phyloP scores from a whole-genome alignment of 768 basidiomycete genomes.

The Amanita polypyramis region DNA sequence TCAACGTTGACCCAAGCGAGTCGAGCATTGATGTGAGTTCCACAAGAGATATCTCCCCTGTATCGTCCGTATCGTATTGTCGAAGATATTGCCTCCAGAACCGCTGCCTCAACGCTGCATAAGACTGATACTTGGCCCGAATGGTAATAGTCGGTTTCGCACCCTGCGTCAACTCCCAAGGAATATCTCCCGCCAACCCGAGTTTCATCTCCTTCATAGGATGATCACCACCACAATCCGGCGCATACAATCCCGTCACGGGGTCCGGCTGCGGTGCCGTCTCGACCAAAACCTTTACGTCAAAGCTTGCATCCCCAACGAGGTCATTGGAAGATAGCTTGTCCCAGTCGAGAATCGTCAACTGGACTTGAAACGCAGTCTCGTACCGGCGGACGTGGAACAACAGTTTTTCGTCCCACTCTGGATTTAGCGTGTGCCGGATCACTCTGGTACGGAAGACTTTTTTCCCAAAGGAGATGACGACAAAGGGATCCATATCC shows the following conservation, averaged over 20 bases:
- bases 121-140: conserved; percentile 93
- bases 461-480: conserved; percentile 94
- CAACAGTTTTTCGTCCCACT: conserved; percentile 91
- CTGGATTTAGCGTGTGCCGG: conserved; percentile 72
- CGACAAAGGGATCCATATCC: conserved; percentile 98
- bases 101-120: conserved; percentile 78
- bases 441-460: conserved; percentile 90
- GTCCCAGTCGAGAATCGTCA: conserved; percentile 93
- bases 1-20: conserved; percentile 90
- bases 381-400: conserved; percentile 93
- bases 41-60: conserved; percentile 58
- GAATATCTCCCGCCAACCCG: conserved; percentile 48
- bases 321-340: conserved; percentile 84
- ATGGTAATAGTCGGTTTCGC: conserved; percentile 54
- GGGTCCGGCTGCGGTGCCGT: conserved; percentile 58
- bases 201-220: conserved; percentile 70
- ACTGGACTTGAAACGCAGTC: conserved; percentile 62
- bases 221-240: conserved; percentile 39
- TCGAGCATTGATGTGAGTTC: conserved; percentile 95
- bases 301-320: conserved; percentile 70
- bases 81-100: conserved; percentile 87
- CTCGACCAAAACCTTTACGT: conserved; percentile 59
- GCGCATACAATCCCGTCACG: conserved; percentile 45
- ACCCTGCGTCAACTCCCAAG: conserved; percentile 71
- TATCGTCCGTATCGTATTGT: conserved; percentile 88